These are phyloP conservation scores for Fusarium pseudograminearum DNA, from an alignment of 2,329 filamentous ascomycete genomes.

Conservation along the genomic window DNA sequence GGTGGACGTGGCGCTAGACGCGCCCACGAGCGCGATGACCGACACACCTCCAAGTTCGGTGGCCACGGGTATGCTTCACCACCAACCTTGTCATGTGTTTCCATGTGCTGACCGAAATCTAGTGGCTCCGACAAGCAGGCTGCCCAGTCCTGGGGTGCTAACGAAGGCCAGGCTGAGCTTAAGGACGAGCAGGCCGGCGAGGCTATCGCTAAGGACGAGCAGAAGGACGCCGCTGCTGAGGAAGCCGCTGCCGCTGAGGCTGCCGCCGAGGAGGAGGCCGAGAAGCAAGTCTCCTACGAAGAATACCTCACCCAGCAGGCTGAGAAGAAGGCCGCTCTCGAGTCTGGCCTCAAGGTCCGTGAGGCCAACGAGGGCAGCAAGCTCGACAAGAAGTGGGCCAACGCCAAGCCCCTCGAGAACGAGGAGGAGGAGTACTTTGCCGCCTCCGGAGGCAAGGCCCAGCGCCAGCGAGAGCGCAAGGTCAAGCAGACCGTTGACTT, in stretches of 20 bases:
- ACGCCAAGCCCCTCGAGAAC: constrained; percentile 78
- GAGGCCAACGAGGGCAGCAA: constrained; percentile 93
- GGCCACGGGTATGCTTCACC: constrained; percentile 59
- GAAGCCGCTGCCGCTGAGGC: constrained; percentile 63
- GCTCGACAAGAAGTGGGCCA: constrained; percentile 91
- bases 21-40: constrained; percentile 67
- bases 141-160: constrained; percentile 88
- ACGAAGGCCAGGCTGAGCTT: constrained; percentile 84
- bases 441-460: constrained; percentile 78
- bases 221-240: constrained; percentile 74
- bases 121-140: constrained; percentile 89
- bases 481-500: constrained; percentile 91
- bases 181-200: constrained; percentile 93
- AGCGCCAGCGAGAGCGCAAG: constrained; percentile 90
- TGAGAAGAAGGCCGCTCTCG: constrained; percentile 81
- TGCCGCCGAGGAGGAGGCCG: constrained; percentile 65
- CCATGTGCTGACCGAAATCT: constrained; percentile 43
- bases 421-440: constrained; percentile 84
- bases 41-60: constrained; percentile 61
- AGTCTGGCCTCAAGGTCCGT: constrained; percentile 75
- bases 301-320: constrained; percentile 83
- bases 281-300: constrained; percentile 90
- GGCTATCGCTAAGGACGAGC: constrained; percentile 86
- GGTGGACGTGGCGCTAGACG: constrained; percentile 67
- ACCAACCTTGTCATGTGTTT: not conserved